Evolutionary conservation across 495 filamentous ascomycete genomes (phyloP).

Genomic region (Venustampulla echinocandica): DNA sequence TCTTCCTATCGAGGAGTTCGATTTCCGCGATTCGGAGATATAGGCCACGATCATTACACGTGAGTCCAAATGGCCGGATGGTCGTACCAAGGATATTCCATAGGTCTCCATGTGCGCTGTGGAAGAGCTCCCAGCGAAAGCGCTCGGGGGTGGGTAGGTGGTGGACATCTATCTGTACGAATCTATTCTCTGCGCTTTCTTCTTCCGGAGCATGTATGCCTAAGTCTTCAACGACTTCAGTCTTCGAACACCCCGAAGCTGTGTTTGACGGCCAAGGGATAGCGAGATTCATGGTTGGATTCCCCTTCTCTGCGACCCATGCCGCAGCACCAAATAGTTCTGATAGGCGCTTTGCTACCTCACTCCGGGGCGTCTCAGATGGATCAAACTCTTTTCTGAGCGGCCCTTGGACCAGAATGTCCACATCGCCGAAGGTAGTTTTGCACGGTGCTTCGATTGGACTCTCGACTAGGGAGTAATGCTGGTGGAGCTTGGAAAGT

Average conservation of each 20-base stretch:
- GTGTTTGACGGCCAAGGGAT: slow-evolving; percentile 37
- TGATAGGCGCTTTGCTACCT: slow-evolving; percentile 16
- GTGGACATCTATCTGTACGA: slow-evolving; percentile 58
- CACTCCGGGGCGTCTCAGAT: slow-evolving; percentile 2
- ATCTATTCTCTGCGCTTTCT: slow-evolving; percentile 23
- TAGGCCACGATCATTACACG: slow-evolving; percentile 49
- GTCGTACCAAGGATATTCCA: slow-evolving; percentile 56
- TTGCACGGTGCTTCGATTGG: slow-evolving; percentile 51
- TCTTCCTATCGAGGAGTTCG: slow-evolving; percentile 45
- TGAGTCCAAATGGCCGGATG: slow-evolving; percentile 53
- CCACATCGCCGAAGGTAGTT: slow-evolving; percentile 48
- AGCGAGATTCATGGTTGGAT: slow-evolving; percentile 32
- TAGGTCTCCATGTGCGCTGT: slow-evolving; percentile 54
- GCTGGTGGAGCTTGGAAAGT: slow-evolving; percentile 31
- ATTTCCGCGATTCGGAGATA: slow-evolving; percentile 54
- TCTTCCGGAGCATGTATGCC: slow-evolving; percentile 3
- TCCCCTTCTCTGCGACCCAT: slow-evolving; percentile 21
- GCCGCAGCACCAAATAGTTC: slow-evolving; percentile 25
- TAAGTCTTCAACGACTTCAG: not conserved
- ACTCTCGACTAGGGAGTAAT: slow-evolving; percentile 38
- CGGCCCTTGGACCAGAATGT: slow-evolving; percentile 44
- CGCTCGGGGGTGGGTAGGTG: slow-evolving; percentile 32
- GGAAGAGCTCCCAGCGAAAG: slow-evolving; percentile 53
- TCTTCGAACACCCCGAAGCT: not conserved
- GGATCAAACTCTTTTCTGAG: slow-evolving; percentile 5